A percentile compares a stretch with the other conserved stretches of the same genome.
These are phyloP conservation scores for Candida stauntonica DNA, from an alignment of 805 yeast species.

Conservation along the genomic window DNA sequence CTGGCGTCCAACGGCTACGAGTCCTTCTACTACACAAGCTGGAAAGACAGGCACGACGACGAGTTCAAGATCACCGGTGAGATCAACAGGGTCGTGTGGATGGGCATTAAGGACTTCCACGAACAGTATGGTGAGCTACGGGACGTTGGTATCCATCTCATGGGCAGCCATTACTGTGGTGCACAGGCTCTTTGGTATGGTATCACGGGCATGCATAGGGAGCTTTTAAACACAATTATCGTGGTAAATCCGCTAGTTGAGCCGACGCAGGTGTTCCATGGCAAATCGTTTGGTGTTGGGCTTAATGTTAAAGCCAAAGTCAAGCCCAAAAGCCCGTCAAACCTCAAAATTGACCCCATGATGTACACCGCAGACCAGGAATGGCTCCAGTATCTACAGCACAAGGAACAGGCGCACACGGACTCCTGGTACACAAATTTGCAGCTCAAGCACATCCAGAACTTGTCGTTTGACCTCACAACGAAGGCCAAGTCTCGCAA, in stretches of 20 bases:
- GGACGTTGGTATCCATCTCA: conserved; percentile 11
- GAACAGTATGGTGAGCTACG: background rate
- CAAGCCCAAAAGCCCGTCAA: conserved; percentile 8
- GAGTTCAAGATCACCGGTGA: conserved; percentile 14
- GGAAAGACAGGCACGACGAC: conserved; percentile 9
- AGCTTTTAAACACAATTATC: conserved; percentile 17
- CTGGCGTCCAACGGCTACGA: conserved; percentile 20
- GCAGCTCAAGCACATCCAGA: conserved; percentile 6
- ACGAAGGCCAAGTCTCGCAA: conserved; percentile 3
- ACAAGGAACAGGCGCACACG: background rate
- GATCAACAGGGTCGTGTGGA: conserved; percentile 16
- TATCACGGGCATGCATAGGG: conserved; percentile 14
- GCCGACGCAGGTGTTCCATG: conserved; percentile 5
- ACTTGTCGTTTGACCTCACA: conserved; percentile 2
- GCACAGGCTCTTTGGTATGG: conserved; percentile 18
- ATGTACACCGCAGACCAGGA: conserved; percentile 12
- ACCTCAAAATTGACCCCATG: conserved; percentile 2
- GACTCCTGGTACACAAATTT: conserved; percentile 8
- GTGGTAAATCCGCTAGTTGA: conserved; percentile 18
- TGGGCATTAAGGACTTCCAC: conserved; percentile 21
- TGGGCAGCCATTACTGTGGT: conserved; percentile 17
- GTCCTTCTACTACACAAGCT: conserved; percentile 13
- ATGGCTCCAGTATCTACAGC: conserved; percentile 11
- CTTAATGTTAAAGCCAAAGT: conserved; percentile 9
- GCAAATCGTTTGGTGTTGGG: conserved; percentile 2